Evolutionary conservation across 768 basidiomycete species (phyloP).

Genomic region (Tephrocybe sp.): DNA sequence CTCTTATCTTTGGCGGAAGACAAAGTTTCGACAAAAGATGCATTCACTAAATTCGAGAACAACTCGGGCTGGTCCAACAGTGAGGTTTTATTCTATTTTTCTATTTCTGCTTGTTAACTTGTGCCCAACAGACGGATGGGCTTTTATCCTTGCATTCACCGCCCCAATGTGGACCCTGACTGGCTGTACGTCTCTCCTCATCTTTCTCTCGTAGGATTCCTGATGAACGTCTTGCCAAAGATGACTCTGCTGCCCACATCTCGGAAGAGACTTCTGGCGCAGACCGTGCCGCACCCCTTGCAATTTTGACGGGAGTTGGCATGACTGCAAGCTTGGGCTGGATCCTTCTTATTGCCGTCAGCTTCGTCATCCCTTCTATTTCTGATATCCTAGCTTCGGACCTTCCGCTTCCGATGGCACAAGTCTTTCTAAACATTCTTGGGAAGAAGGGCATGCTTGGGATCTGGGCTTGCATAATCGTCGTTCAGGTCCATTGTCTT

Average conservation of each 20-base stretch:
- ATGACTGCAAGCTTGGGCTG: conserved; percentile 63
- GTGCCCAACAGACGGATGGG: conserved; percentile 65
- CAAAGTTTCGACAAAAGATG: conserved; percentile 66
- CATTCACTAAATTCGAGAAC: conserved; percentile 71
- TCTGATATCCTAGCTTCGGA: conserved; percentile 43
- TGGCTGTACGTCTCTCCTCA: too few species aligned
- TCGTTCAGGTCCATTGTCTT: conserved; percentile 44
- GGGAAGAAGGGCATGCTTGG: conserved; percentile 75
- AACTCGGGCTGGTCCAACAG: conserved; percentile 68
- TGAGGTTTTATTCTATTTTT: conserved; percentile 27
- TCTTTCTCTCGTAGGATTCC: too few species aligned
- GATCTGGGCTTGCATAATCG: conserved; percentile 71
- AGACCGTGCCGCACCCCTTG: conserved; percentile 62
- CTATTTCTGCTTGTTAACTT: background rate
- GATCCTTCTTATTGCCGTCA: conserved; percentile 64
- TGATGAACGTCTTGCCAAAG: too few species aligned
- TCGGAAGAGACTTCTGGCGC: conserved; percentile 75
- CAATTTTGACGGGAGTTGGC: conserved; percentile 63
- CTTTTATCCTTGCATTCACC: conserved; percentile 71
- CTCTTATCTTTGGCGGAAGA: conserved; percentile 58
- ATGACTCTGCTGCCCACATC: conserved; percentile 77
- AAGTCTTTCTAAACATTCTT: conserved; percentile 64
- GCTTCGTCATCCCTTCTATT: conserved; percentile 62
- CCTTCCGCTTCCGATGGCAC: conserved; percentile 71
- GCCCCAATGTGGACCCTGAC: conserved; percentile 81